These are phyloP conservation scores for Speleostelium caveatum DNA, from an alignment of 78 protist species.

Conservation along the genomic window DNA sequence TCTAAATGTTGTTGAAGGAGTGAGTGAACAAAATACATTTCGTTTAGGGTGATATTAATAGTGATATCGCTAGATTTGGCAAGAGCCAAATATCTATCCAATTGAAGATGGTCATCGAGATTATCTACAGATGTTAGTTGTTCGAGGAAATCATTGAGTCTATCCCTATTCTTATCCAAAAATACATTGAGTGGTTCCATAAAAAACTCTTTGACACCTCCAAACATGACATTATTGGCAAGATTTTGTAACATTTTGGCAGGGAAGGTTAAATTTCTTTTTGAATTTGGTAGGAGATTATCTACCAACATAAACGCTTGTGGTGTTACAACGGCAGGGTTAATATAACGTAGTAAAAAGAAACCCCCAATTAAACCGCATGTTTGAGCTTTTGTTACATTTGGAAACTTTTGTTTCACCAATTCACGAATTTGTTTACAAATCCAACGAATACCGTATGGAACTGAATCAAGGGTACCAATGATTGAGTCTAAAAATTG, in stretches of 20 bases:
- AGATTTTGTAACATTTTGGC: constrained; percentile 88
- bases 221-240: constrained; percentile 78
- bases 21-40: constrained; percentile 80
- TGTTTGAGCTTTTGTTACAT: constrained; percentile 32
- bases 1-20: constrained; percentile 42
- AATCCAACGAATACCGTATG: constrained; percentile 90
- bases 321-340: constrained; percentile 88
- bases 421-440: constrained; percentile 81
- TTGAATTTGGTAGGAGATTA: constrained; percentile 46
- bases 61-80: constrained; percentile 7
- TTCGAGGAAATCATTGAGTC: constrained; percentile 62
- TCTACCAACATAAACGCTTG: constrained; percentile 78
- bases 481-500: constrained; percentile 56
- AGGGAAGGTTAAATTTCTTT: constrained; percentile 69
- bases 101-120: constrained; percentile 65
- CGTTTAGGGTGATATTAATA: constrained; percentile 83
- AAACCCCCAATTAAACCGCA: constrained; percentile 84
- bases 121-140: constrained; percentile 79
- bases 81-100: constrained; percentile 55
- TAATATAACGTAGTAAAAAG: constrained; percentile 80
- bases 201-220: constrained; percentile 79
- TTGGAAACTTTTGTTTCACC: constrained; percentile 72
- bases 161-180: constrained; percentile 12
- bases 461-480: constrained; percentile 48
- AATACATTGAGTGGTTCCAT: constrained; percentile 71